Evolutionary conservation across 2,329 filamentous ascomycete genomes (phyloP), one percentile per base, ranked within the genome.

Genomic region (Aspergillus eucalypticola): DNA sequence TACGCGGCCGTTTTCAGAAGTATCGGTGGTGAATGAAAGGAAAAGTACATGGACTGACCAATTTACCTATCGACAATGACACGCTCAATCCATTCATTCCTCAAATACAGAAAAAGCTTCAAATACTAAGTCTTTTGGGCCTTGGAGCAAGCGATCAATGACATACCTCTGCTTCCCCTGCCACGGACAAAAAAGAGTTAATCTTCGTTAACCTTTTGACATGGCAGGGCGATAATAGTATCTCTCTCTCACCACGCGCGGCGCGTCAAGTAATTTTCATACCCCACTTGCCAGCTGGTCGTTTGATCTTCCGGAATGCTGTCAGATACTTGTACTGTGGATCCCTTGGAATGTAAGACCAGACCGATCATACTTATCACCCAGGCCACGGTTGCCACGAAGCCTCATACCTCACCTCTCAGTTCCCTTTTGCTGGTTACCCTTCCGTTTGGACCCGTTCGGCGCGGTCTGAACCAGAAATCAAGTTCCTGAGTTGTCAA

Each of bases 1-100:
- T 54, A 55, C 39, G 53, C 53, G 53, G 53, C 53, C 53, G 27
- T 41, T 35, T 35, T 27, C 32, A n/a, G 46, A 23, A 17, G 11
- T 35, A 35, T 35, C 32, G 32, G 11, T 13, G 11, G 32, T 35
- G 11, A 35, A 35, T 35, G 32, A 35, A 35, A 6, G 11, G 5
- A 35, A 35, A n/a, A 15, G 32, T 35, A 4, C 32, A 35, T 35
- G 32, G 32, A 11, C 32, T 35, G 11, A 35, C 32, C 32, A 13
- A 5, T 35, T 35, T 15, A 35, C 5, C 32, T 15, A 4, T 35
- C 32, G 10, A 35, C 11, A 35, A 29, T 44, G 41, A 23, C 19
- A 44, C 41, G 6, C 17, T 23, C 11, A 15, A 21, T 19, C 4
- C 41, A 13, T 35, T 13, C 41, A 44, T 23, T 44, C 41, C 6